Evolutionary conservation across 177 flowering plant species (phyloP), one percentile per base, ranked within the genome.

Genomic region (Vitis hybrid): DNA sequence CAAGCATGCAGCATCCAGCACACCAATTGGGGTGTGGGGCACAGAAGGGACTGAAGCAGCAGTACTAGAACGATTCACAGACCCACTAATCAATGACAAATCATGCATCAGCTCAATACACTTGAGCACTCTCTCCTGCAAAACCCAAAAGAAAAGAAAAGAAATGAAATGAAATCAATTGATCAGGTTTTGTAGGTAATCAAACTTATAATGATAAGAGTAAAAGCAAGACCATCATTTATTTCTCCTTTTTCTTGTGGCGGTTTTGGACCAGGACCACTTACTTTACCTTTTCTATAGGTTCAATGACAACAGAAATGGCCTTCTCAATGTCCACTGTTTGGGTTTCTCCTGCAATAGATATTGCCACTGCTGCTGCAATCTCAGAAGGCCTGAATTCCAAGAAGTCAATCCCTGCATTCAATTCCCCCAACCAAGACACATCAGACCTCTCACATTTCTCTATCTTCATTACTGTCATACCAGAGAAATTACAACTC

Each of bases 341-440:
- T 73, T 82, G 73, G 63, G 70, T 78, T 81, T 90, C 90, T 57
- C 77, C 81, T 8, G 79, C 77, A 56, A 86, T 92, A 85, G 82
- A 84, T 62, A 90, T 81, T 46, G 94, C 97, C 83, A 89, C 97
- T 70, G 99, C 97, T 66, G 93, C 95, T 76, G 98, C 98, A 80
- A 95, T 60, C 74, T 89, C 99, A 70, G 98, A 95, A 52, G 98
- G 92, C 78, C 74, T 90, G 85, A 88, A 95, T 75, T 89, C 91
- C 90, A 93, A 79, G 80, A 86, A 89, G 72, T 90, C 92, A 85
- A 90, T 84, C 66, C 90, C 99, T 95, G 90, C 97, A 87, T 81
- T 80, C 62, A 81, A 72, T 80, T 80, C 76, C 72, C 77, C 80
- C 73, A 71, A 74, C 73, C 72, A 65, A 59, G 49, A 52, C 56